Evolutionary conservation across 192 early-diverging fungal genomes (phyloP), one percentile per base, ranked within the genome.

Genomic region (Cetraspora pellucida): DNA sequence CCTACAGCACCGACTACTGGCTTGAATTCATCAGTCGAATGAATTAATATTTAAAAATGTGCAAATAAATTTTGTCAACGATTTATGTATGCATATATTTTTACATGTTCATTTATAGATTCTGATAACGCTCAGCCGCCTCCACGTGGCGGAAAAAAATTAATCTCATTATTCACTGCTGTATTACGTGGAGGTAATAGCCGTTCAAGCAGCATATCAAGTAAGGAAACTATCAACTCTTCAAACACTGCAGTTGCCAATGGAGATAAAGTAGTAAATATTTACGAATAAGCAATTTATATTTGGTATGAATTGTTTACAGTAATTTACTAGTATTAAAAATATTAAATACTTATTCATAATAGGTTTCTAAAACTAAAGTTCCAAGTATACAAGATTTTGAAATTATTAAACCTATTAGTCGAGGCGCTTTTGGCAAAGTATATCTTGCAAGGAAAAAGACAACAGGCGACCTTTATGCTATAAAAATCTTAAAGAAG

Each of bases 321-420:
- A 54, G 16, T 54, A 54, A 54, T n/a, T 16, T 54, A 54, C 83
- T 72, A 43, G 80, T 61, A 72, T 74, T 78, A 45, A 78, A 79
- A 37, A 37, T 37, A 37, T 37, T 37, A 6, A 37, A 37, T 37
- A n/a, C 7, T 37, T 0, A 1, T 37, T 37, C 37, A 27, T 77
- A 78, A 17, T 81, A 68, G 49, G 85, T 75, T 50, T 77, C 65
- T 17, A 83, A 87, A 76, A 52, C 84, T 79, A 81, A 89, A 83
- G 89, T 96, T 77, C 95, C 95, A 2, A 90, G 90, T 19, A 97
- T 95, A 59, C 84, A 92, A 11, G 95, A 97, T 72, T 97, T 97
- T 88, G 95, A 97, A 75, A 92, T 96, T 78, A 91, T 97, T 65
- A 96, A 95, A 86, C 93, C 93, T 4, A 95, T 97, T 65, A 95